phyloP scores from a whole-genome alignment of 2,329 filamentous ascomycete genomes.

The Scytalidium lignicola region DNA sequence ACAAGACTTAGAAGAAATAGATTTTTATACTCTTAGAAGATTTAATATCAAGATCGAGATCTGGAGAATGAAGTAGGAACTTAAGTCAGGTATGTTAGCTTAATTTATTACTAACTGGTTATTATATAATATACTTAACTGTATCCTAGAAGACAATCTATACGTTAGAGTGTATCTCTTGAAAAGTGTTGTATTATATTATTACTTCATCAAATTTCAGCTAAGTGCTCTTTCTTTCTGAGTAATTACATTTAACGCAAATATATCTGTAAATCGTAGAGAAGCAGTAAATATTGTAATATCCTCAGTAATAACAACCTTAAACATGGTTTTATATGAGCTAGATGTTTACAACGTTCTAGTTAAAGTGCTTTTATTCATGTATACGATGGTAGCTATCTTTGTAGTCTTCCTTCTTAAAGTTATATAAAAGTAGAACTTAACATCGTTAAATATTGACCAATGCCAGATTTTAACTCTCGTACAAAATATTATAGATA shows the following conservation, averaged over 20 bases:
- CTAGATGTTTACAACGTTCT: slow-evolving; percentile 28
- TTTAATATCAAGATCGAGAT: slow-evolving; percentile 29
- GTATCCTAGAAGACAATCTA: neutral
- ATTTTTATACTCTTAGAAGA: slow-evolving; percentile 24
- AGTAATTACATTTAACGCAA: slow-evolving; percentile 4
- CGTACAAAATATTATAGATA: slow-evolving; percentile 26
- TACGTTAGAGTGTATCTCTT: neutral
- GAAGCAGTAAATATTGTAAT: slow-evolving; percentile 17
- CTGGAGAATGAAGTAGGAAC: slow-evolving; percentile 31
- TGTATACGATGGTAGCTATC: slow-evolving; percentile 34
- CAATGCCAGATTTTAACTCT: slow-evolving; percentile 26
- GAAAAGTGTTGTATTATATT: slow-evolving; percentile 12
- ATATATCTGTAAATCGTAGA: slow-evolving; percentile 12
- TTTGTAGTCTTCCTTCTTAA: slow-evolving; percentile 33
- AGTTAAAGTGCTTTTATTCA: slow-evolving; percentile 31
- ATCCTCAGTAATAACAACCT: slow-evolving; percentile 19
- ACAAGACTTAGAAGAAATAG: slow-evolving; percentile 37
- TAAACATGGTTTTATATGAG: slow-evolving; percentile 29
- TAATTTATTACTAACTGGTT: neutral
- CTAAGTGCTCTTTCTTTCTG: slow-evolving; percentile 21
- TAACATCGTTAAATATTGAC: slow-evolving; percentile 30
- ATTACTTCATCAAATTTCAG: slow-evolving; percentile 28
- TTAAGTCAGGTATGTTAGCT: slow-evolving; percentile 23
- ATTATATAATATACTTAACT: neutral
- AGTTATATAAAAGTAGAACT: slow-evolving; percentile 29